Percentiles rank a stretch among this genome's conserved stretches.
These are phyloP conservation scores for Candida buenavistaensis DNA, from an alignment of 1,139 yeast species.

Conservation along the genomic window DNA sequence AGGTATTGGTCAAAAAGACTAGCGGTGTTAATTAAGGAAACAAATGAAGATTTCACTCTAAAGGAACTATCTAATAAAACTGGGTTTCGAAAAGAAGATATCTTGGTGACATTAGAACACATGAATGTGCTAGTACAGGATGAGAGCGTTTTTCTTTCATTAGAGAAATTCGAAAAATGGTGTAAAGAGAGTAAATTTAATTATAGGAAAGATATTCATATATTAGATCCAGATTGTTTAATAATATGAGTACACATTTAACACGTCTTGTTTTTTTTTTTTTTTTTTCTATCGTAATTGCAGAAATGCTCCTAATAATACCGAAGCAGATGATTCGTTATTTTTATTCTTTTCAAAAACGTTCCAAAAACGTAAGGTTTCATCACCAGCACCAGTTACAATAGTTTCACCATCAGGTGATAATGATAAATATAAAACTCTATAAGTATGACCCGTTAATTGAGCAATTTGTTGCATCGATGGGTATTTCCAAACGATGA, in stretches of 20 bases:
- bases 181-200: conserved; percentile 26
- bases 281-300: conserved; percentile 53
- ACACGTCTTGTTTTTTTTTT: neutral
- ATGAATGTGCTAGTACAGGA: conserved; percentile 50
- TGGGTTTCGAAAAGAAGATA: conserved; percentile 72
- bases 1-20: conserved; percentile 69
- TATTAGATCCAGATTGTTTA: conserved; percentile 31
- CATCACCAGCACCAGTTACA: conserved; percentile 99
- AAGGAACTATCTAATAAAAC: conserved; percentile 56
- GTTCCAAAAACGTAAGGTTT: conserved; percentile 91
- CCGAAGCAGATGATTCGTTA: conserved; percentile 60
- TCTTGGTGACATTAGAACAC: conserved; percentile 60
- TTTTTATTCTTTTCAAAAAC: conserved; percentile 75
- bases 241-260: conserved; percentile 2
- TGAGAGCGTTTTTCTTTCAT: conserved; percentile 17
- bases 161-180: conserved; percentile 31
- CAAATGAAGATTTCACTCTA: conserved; percentile 38
- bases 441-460: conserved; percentile 88
- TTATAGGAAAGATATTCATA: conserved; percentile 21
- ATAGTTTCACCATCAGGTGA: conserved; percentile 98
- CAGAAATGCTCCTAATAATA: conserved; percentile 74
- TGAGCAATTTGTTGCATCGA: conserved; percentile 92
- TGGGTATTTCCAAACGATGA: conserved; percentile 93
- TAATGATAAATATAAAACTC: conserved; percentile 85
- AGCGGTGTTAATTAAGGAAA: conserved; percentile 19